phyloP scores from a whole-genome alignment of 495 filamentous ascomycete species.

The Neurospora tetraspora region DNA sequence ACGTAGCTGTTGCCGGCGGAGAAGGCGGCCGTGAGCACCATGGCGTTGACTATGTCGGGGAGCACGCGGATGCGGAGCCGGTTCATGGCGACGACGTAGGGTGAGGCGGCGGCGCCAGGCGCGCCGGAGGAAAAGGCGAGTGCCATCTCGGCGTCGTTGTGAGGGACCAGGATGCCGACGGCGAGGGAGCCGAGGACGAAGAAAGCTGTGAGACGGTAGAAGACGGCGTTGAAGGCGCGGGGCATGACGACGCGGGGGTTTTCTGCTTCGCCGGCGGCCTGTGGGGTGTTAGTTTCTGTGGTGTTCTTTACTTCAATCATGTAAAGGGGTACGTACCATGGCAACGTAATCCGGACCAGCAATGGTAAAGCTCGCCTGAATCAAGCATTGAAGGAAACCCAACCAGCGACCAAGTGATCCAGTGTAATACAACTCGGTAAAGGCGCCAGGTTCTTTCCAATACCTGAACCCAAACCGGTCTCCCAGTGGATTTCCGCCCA shows the following conservation, averaged over 20 bases:
- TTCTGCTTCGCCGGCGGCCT: slow-evolving; percentile 58
- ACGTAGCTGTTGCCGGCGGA: slow-evolving; percentile 80
- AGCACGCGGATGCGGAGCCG: slow-evolving; percentile 55
- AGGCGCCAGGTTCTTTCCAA: slow-evolving; percentile 65
- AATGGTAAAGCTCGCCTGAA: slow-evolving; percentile 70
- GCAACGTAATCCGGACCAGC: slow-evolving; percentile 73
- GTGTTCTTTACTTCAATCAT: not conserved
- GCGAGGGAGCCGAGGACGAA: slow-evolving; percentile 65
- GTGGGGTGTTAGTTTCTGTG: not conserved
- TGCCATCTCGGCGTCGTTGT: slow-evolving; percentile 42
- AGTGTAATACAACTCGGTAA: slow-evolving; percentile 47
- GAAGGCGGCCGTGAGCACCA: slow-evolving; percentile 65
- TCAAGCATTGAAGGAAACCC: slow-evolving; percentile 61
- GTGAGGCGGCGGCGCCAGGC: slow-evolving; percentile 59
- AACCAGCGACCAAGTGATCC: slow-evolving; percentile 58
- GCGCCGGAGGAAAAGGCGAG: slow-evolving; percentile 41
- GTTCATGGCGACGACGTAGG: slow-evolving; percentile 84
- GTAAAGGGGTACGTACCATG: slow-evolving; percentile 35
- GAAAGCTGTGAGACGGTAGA: slow-evolving; percentile 64
- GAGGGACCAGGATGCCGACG: slow-evolving; percentile 58
- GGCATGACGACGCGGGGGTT: slow-evolving; percentile 58
- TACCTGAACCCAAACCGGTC: slow-evolving; percentile 68
- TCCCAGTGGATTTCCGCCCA: slow-evolving; percentile 58
- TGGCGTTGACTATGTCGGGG: slow-evolving; percentile 71
- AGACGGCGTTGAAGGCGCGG: slow-evolving; percentile 66